Percentiles rank a stretch among this genome's conserved stretches.
Conservation (phyloP, 2,329 filamentous ascomycete genomes). For the Scytalidium lignicola region DNA sequence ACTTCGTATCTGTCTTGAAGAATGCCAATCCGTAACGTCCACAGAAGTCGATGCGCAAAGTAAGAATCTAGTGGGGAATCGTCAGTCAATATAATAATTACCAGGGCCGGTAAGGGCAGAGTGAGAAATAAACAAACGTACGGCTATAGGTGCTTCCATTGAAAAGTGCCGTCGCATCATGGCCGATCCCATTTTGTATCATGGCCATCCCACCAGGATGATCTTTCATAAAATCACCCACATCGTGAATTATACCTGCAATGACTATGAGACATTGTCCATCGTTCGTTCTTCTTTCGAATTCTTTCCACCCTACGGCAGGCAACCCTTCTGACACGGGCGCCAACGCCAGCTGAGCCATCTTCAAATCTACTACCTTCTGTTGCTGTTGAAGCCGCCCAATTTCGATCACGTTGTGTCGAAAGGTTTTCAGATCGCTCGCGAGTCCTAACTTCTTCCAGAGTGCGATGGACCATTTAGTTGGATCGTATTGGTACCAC, state of each 20-base stretch:
- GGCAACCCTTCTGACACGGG: not conserved
- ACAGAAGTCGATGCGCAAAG: no score
- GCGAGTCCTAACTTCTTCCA: slow-evolving; percentile 43
- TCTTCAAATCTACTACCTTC: slow-evolving; percentile 34
- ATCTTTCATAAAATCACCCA: slow-evolving; percentile 95
- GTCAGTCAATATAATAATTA: no score
- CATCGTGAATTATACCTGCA: slow-evolving; percentile 75
- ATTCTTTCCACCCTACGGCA: not conserved
- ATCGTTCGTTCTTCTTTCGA: not conserved
- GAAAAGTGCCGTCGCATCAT: slow-evolving; percentile 65
- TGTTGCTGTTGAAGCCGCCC: slow-evolving; percentile 64
- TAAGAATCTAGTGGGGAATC: no score
- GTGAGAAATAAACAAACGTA: no score
- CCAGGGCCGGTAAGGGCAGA: no score
- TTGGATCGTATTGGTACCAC: slow-evolving; percentile 67
- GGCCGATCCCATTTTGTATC: slow-evolving; percentile 59
- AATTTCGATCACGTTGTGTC: slow-evolving; percentile 64
- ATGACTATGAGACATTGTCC: slow-evolving; percentile 55
- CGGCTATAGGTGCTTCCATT: slow-evolving; percentile 65
- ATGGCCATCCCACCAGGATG: slow-evolving; percentile 64
- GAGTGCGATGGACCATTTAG: slow-evolving; percentile 64
- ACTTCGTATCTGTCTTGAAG: no score
- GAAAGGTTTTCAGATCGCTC: slow-evolving; percentile 64
- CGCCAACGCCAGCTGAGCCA: not conserved
- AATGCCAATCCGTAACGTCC: no score